Conservation (phyloP, 805 yeast genomes). For the Lipomyces sp. region DNA sequence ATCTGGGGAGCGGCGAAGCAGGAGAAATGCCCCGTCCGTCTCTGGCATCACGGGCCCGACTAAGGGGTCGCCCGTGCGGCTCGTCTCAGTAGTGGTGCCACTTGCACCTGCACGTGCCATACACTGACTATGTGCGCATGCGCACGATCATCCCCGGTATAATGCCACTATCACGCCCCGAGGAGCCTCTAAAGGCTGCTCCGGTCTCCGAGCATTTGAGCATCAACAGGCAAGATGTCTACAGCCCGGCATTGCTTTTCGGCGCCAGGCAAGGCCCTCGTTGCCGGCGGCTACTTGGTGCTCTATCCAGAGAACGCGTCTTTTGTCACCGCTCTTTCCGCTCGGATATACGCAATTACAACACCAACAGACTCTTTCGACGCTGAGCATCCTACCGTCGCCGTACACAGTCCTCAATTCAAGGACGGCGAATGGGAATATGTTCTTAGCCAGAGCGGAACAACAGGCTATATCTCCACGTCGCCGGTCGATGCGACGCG, state of each 20-base stretch:
- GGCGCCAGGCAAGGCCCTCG: slow-evolving; percentile 92
- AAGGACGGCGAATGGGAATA: slow-evolving; percentile 67
- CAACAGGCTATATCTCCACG: slow-evolving; percentile 35
- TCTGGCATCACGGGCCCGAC: too few species aligned
- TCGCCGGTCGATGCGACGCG: slow-evolving; percentile 8
- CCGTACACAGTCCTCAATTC: slow-evolving; percentile 75
- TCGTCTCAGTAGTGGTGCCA: too few species aligned
- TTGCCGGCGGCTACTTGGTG: slow-evolving; percentile 94
- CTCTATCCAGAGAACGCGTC: slow-evolving; percentile 72
- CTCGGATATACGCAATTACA: slow-evolving; percentile 77
- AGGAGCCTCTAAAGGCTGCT: background rate
- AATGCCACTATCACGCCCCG: too few species aligned
- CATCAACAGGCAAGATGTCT: background rate
- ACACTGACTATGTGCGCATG: too few species aligned
- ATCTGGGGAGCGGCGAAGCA: too few species aligned
- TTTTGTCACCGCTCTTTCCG: slow-evolving; percentile 80
- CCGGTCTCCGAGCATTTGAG: background rate
- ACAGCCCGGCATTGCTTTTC: slow-evolving; percentile 47
- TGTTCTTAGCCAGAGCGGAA: slow-evolving; percentile 30
- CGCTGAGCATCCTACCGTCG: slow-evolving; percentile 36
- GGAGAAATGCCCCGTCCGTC: too few species aligned
- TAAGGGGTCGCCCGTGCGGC: too few species aligned
- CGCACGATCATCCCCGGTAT: too few species aligned
- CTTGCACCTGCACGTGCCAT: background rate
- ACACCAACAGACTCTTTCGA: slow-evolving; percentile 32